Conservation (phyloP, 352 stramenopile genomes). For the Thalassiosira hispida region DNA sequence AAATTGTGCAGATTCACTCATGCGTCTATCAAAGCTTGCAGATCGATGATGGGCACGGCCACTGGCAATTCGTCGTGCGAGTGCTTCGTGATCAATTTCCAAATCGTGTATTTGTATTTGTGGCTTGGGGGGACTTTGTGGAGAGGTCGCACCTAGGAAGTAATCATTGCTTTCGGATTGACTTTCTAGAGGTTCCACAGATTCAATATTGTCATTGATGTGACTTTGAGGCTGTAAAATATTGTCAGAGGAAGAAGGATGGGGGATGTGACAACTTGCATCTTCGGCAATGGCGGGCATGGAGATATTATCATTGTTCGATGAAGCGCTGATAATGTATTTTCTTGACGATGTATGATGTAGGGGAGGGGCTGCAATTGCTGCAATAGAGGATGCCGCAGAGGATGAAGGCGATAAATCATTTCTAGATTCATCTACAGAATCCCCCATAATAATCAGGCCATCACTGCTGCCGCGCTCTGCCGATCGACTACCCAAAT, state of each 20-base stretch:
- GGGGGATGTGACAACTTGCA: conserved; percentile 9
- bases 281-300: conserved; percentile 31
- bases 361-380: neutral
- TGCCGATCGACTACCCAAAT: neutral
- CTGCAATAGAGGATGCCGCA: neutral
- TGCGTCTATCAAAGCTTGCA: conserved; percentile 55
- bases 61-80: conserved; percentile 7
- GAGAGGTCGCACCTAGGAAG: conserved; percentile 18
- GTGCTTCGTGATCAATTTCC: conserved; percentile 23
- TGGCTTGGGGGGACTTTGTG: neutral
- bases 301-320: conserved; percentile 10
- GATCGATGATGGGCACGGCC: conserved; percentile 18
- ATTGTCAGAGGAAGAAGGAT: neutral
- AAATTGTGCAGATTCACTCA: conserved; percentile 73
- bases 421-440: conserved; percentile 11
- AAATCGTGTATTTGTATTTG: neutral
- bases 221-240: neutral
- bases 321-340: neutral
- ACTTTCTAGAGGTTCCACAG: neutral
- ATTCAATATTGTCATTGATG: conserved; percentile 3
- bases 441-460: conserved; percentile 4
- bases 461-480: neutral
- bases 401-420: conserved; percentile 6
- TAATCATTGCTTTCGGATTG: conserved; percentile 33
- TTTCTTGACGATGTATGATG: neutral